Evolutionary conservation across 768 basidiomycete genomes (phyloP), one percentile per base, ranked within the genome.

Genomic region (Wakefieldia striispora): DNA sequence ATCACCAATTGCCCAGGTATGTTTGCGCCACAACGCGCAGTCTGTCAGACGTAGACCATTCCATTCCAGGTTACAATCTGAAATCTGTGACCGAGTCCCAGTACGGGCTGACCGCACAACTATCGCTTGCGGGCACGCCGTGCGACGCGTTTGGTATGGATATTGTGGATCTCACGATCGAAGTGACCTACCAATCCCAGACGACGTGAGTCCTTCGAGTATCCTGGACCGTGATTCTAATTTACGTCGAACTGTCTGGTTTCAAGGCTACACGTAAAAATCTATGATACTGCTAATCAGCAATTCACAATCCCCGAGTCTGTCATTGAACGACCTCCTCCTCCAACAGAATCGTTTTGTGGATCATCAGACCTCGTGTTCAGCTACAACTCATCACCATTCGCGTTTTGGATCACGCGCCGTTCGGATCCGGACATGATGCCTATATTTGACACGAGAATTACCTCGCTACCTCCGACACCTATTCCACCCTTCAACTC

Each of bases 321-420:
- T 62, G 65, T 76, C 49, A 65, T 84, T 23, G 35, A 68, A n/a
- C 68, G 73, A 5, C 78, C 80, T 16, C 23, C 64, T 3, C 55
- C 67, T 2, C 64, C 76, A 2, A 58, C 56, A 1, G 52, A 57
- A 8, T 67, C 70, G 3, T 70, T 70, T 48, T 67, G 61, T 24
- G 47, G 67, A 5, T 69, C 63, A 0, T 82, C 83, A 1, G 86
- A 89, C 57, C 70, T 89, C 3, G 63, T 81, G 3, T 89, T 90
- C 70, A 81, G 87, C 61, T 80, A 81, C 55, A 72, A 81, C 4
- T 16, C 76, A 1, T 69, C 72, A 0, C 87, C 88, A 0, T 90
- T 90, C 64, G 80, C 82, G 1, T 89, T 89, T 62, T 90, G 86
- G 86, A 81, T 90, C 50, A 85, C 84, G 3, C 79, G 86, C 29